Conservation (phyloP, 2,329 filamentous ascomycete species). For the Pezicula carpinea region DNA sequence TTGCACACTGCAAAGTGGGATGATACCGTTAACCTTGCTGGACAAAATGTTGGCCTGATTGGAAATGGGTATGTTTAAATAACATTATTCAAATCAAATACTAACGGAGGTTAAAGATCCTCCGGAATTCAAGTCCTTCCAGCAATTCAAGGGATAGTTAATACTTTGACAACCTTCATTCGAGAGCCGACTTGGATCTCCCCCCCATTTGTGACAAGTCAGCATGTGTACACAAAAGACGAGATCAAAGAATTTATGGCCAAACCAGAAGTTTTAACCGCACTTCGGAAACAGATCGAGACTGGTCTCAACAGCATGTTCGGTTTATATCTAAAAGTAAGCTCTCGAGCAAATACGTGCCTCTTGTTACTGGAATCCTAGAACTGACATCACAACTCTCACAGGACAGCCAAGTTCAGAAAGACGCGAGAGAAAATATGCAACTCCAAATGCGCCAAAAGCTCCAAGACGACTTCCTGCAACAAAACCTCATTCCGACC, state of each 20-base stretch:
- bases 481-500: constrained; percentile 26
- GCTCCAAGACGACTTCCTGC: constrained; percentile 21
- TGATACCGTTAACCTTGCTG: constrained; percentile 32
- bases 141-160: constrained; percentile 36
- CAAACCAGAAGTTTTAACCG: constrained; percentile 29
- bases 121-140: constrained; percentile 44
- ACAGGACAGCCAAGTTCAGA: constrained; percentile 34
- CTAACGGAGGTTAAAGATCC: no score
- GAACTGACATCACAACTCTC: no score
- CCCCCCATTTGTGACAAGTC: constrained; percentile 35
- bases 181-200: constrained; percentile 45
- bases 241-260: constrained; percentile 37
- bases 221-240: constrained; percentile 36
- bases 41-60: constrained; percentile 37
- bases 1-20: constrained; percentile 43
- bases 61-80: constrained; percentile 36
- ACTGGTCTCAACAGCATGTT: constrained; percentile 36
- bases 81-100: no score
- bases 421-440: constrained; percentile 37
- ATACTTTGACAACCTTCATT: constrained; percentile 42
- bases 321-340: constrained; percentile 41
- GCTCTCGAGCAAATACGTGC: no score
- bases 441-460: constrained; percentile 33
- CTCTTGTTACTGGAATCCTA: no score
- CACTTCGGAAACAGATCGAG: constrained; percentile 40